A percentile compares a stretch with the other conserved stretches of the same genome.
phyloP scores from a whole-genome alignment of 345 rosid genomes.

The Acer saccharum region DNA sequence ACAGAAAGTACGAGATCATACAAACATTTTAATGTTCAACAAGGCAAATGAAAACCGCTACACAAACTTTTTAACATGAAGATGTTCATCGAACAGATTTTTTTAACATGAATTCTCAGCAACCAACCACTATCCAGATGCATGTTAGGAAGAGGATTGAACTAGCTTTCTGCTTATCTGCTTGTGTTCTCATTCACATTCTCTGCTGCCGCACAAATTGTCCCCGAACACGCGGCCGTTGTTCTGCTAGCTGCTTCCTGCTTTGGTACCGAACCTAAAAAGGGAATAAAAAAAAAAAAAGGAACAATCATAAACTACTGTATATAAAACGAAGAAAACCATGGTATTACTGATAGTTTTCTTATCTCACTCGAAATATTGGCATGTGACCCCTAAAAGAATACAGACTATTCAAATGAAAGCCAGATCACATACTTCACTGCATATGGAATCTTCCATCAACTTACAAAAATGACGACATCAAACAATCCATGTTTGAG shows the following conservation, averaged over 20 bases:
- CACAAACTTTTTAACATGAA: neutral
- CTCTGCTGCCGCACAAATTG: slow-evolving; percentile 35
- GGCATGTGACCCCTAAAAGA: too few species aligned
- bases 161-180: slow-evolving; percentile 25
- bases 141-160: neutral
- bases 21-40: neutral
- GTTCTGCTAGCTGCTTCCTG: slow-evolving; percentile 39
- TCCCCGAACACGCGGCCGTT: slow-evolving; percentile 32
- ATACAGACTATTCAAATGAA: too few species aligned
- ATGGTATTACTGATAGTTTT: neutral
- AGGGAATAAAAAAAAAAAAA: neutral
- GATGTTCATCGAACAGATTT: neutral
- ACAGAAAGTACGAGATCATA: neutral
- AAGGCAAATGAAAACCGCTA: neutral
- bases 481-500: too few species aligned
- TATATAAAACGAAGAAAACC: neutral
- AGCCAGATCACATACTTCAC: too few species aligned
- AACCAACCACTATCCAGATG: neutral
- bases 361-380: too few species aligned
- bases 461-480: too few species aligned
- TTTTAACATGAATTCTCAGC: too few species aligned
- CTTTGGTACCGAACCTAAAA: slow-evolving; percentile 39
- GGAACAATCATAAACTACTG: neutral
- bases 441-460: too few species aligned
- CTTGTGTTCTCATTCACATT: slow-evolving; percentile 25